Evolutionary conservation across 306 rosid genomes (phyloP).

Genomic region (Quercus aquifolioides): DNA sequence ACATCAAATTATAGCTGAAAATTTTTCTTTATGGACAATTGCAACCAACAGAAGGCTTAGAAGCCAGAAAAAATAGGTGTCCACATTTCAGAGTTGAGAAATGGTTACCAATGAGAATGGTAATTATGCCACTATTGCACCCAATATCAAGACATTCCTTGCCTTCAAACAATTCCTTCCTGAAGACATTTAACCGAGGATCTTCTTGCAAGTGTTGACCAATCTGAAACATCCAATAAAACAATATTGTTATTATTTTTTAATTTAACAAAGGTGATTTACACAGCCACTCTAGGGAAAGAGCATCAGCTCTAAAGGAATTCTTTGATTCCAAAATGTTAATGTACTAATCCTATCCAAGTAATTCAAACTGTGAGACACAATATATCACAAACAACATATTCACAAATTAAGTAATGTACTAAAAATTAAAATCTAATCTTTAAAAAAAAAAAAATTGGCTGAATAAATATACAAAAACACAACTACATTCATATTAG

Average conservation of each 20-base stretch:
- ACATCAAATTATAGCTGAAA: not conserved
- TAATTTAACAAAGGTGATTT: too few relatives aligned
- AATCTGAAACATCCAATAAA: constrained; percentile 41
- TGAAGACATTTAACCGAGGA: constrained; percentile 71
- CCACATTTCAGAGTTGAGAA: not conserved
- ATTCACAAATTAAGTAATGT: not conserved
- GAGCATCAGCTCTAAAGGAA: not conserved
- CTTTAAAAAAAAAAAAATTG: too few relatives aligned
- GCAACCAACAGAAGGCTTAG: not conserved
- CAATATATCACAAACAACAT: not conserved
- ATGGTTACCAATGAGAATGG: constrained; percentile 70
- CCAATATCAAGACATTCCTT: constrained; percentile 92
- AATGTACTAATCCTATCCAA: not conserved
- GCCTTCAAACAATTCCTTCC: constrained; percentile 82
- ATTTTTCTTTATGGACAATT: not conserved
- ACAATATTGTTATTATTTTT: not conserved
- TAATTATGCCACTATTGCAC: constrained; percentile 73
- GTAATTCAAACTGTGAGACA: not conserved
- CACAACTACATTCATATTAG: not conserved
- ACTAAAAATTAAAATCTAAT: not conserved
- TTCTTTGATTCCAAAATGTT: not conserved
- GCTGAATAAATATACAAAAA: not conserved
- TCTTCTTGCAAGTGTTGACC: constrained; percentile 67
- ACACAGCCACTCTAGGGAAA: not conserved
- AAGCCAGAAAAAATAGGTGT: not conserved